These are phyloP conservation scores for Trametopsis cervina DNA, from an alignment of 768 basidiomycete genomes.

Conservation along the genomic window DNA sequence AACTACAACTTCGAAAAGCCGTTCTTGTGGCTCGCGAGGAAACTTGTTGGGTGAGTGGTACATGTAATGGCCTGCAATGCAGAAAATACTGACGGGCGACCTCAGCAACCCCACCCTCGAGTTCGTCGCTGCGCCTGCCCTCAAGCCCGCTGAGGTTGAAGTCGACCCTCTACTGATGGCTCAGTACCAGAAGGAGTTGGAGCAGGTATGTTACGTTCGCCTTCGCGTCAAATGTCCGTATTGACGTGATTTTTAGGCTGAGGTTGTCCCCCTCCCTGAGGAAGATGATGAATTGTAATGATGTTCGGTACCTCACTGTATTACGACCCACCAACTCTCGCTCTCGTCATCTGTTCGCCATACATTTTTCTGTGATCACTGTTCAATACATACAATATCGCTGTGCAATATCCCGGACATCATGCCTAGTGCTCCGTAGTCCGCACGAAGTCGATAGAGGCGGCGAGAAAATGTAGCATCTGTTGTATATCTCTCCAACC, in stretches of 20 bases:
- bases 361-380: conserved; percentile 18
- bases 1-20: conserved; percentile 99
- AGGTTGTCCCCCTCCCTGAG: conserved; percentile 90
- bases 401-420: conserved; percentile 9
- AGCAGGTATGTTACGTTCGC: conserved; percentile 36
- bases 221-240: too few species aligned
- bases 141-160: conserved; percentile 88
- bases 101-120: conserved; percentile 78
- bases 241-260: conserved; percentile 49
- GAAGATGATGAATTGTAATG: conserved; percentile 73
- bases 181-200: conserved; percentile 74
- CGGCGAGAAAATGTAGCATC: background rate
- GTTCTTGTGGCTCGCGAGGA: conserved; percentile 98
- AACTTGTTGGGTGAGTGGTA: conserved; percentile 82
- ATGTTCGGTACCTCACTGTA: conserved; percentile 9
- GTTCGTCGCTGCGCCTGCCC: conserved; percentile 94
- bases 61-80: too few species aligned
- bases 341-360: conserved; percentile 13
- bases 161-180: conserved; percentile 76
- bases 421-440: background rate
- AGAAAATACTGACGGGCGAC: too few species aligned
- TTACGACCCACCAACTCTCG: background rate
- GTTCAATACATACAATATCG: conserved; percentile 16
- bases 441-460: background rate
- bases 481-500: background rate